These are phyloP conservation scores for Elongisporangium anandrum DNA, from an alignment of 352 stramenopile species.

Conservation along the genomic window DNA sequence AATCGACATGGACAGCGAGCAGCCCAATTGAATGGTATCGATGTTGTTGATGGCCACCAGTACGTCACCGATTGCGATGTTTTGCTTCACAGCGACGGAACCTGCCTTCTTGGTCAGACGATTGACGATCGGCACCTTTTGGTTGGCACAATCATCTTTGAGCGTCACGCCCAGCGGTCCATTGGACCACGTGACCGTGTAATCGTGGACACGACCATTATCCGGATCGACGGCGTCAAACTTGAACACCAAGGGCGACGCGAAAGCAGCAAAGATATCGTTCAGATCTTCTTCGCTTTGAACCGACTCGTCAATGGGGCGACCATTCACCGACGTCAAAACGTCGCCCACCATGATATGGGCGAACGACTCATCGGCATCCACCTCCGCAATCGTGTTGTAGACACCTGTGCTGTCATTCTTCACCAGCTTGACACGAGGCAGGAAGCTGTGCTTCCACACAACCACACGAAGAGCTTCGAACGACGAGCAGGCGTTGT, in stretches of 20 bases:
- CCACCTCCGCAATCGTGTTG: slow-evolving; percentile 62
- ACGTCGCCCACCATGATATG: slow-evolving; percentile 69
- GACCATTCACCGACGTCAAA: slow-evolving; percentile 76
- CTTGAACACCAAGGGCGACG: slow-evolving; percentile 81
- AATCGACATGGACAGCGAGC: slow-evolving; percentile 86
- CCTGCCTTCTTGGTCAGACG: slow-evolving; percentile 82
- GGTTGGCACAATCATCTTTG: slow-evolving; percentile 79
- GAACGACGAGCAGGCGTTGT: slow-evolving; percentile 74
- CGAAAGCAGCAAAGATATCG: slow-evolving; percentile 67
- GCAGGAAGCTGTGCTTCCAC: slow-evolving; percentile 87
- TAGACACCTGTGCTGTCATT: slow-evolving; percentile 43
- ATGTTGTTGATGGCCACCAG: slow-evolving; percentile 89
- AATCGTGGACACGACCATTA: slow-evolving; percentile 75
- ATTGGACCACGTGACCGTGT: slow-evolving; percentile 87
- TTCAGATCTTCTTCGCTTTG: slow-evolving; percentile 62
- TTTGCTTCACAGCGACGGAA: slow-evolving; percentile 85
- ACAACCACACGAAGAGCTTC: slow-evolving; percentile 76
- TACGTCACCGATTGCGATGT: slow-evolving; percentile 84
- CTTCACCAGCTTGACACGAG: slow-evolving; percentile 52
- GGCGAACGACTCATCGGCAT: slow-evolving; percentile 76
- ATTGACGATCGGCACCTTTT: slow-evolving; percentile 87
- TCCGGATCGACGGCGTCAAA: slow-evolving; percentile 56
- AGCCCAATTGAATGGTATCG: slow-evolving; percentile 84
- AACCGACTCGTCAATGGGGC: slow-evolving; percentile 53
- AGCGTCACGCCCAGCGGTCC: slow-evolving; percentile 78